Base-by-base conservation (phyloP, 2,329 filamentous ascomycete genomes). In the Aplosporella prunicola region DNA sequence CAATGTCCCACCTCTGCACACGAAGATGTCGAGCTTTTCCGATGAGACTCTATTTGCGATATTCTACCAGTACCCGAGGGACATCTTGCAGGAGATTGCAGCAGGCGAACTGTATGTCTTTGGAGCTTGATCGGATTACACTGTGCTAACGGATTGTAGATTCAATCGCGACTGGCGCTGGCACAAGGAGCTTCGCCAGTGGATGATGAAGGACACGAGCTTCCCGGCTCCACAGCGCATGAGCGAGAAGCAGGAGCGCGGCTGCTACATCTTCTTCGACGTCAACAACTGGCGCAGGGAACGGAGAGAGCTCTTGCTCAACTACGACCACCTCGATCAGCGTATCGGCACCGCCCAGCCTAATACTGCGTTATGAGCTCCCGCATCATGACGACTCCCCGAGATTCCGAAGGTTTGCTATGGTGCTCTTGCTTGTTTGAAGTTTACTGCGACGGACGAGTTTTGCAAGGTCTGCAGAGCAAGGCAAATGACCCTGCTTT, bases 11-110 rank as follows among this genome's bases (percentile, higher is more conserved):
- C 68, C 72, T 6, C 60, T 80, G 14, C 67, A 72, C 38, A 63
- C 66, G 32, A 73, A 76, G 41, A 72, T 78, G 46, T 59, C 65
- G 3, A 71, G 69, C 38, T 78, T 78, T 55, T 71, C 66, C 27
- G 68, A 76, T 45, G 78, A 82, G 52, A 81, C 78, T 0, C 63
- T 82, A 4, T 78, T 82, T 52, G 77, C 75, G 51, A 78, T 81
- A 42, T 82, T 82, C 64, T 82, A 80, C 58, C 76, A 74, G 44
- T 72, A 75, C 61, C 76, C 77, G 10, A 65, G 74, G 41, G 76
- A 80, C 49, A 69, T 79, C 39, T 66, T 76, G 53, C 78, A 82
- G 51, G 78, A 82, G 51, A 62, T 78, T 30, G 77, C 76, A 5
- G 77, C 77, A 6, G 66, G 71, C 40, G 77, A 81, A 51, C 58